These are phyloP conservation scores for Phragmites australis DNA, from an alignment of 176 grass and related monocot genomes.

Conservation along the genomic window DNA sequence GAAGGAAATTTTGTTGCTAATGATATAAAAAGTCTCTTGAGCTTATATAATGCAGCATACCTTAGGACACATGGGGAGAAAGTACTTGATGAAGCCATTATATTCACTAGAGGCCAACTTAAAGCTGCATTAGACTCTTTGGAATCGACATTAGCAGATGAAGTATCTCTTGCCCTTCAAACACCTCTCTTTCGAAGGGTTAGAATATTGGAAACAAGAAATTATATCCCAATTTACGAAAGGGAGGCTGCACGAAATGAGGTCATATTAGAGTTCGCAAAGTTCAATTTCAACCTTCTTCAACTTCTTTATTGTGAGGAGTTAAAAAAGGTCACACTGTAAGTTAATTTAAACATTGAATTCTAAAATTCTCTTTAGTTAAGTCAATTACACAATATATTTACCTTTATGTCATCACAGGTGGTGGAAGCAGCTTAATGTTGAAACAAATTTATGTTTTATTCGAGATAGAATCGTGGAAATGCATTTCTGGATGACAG, in stretches of 20 bases:
- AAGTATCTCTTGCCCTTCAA: conserved; percentile 11
- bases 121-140: not conserved
- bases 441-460: too few relatives aligned
- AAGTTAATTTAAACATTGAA: too few relatives aligned
- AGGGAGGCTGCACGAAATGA: conserved; percentile 23
- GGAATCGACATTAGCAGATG: not conserved
- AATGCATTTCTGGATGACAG: conserved; percentile 40
- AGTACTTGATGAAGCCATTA: conserved; percentile 47
- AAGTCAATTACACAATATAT: not conserved
- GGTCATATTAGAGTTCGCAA: too few relatives aligned
- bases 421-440: too few relatives aligned
- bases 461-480: too few relatives aligned
- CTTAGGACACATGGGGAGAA: conserved; percentile 37
- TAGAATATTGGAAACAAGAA: conserved; percentile 21
- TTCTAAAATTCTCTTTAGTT: not conserved
- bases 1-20: conserved; percentile 28
- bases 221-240: conserved; percentile 39
- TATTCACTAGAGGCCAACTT: conserved; percentile 29
- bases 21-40: conserved; percentile 24
- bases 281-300: too few relatives aligned
- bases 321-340: too few relatives aligned
- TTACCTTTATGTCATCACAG: conserved; percentile 8
- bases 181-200: conserved; percentile 38
- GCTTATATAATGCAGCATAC: conserved; percentile 45
- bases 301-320: too few relatives aligned